Conservation (phyloP, 2,329 filamentous ascomycete species). For the Endothia cerciana region DNA sequence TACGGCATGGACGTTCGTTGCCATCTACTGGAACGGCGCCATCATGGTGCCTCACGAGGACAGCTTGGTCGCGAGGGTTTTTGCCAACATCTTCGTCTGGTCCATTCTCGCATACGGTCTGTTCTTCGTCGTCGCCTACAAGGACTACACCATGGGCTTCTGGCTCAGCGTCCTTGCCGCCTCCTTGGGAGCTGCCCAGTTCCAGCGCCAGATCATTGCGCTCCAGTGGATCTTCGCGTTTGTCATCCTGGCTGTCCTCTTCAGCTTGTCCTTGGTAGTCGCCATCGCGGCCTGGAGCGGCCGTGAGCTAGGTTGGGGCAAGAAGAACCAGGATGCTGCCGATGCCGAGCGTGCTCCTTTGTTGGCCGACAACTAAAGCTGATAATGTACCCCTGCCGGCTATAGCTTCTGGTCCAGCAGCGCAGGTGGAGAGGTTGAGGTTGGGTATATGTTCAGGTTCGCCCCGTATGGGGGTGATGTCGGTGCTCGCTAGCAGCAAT, state of each 20-base stretch:
- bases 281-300: constrained; percentile 68
- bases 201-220: constrained; percentile 72
- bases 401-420: too few relatives aligned
- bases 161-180: constrained; percentile 73
- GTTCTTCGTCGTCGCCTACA: constrained; percentile 75
- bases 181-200: constrained; percentile 77
- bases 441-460: background rate
- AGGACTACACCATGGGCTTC: constrained; percentile 81
- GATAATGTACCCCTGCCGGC: background rate
- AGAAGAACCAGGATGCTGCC: constrained; percentile 42
- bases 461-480: background rate
- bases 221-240: constrained; percentile 95
- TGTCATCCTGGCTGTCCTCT: constrained; percentile 75
- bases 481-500: background rate
- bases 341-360: constrained; percentile 66
- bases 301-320: constrained; percentile 55
- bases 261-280: constrained; percentile 68
- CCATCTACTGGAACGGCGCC: constrained; percentile 87
- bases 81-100: constrained; percentile 90
- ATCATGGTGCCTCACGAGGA: constrained; percentile 74
- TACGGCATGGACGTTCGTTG: constrained; percentile 83
- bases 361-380: constrained; percentile 51
- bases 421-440: background rate
- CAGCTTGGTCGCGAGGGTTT: constrained; percentile 70
- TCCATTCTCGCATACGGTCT: constrained; percentile 74